A percentile compares a stretch with the other conserved stretches of the same genome.
Evolutionary conservation across 106 monocot genomes (phyloP).

Genomic region (Acorus calamus): DNA sequence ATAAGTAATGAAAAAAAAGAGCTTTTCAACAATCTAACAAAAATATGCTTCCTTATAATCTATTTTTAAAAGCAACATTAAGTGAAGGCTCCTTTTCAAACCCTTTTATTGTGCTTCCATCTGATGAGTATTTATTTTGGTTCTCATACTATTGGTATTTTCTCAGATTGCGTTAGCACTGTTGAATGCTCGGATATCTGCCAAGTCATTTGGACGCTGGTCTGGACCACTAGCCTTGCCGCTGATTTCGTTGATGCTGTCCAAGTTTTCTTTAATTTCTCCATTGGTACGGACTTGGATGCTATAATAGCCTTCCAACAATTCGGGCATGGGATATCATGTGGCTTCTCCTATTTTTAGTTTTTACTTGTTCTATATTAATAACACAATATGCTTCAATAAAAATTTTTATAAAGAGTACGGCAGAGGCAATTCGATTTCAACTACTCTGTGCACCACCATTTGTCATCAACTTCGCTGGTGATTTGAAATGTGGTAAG

Average conservation of each 20-base stretch:
- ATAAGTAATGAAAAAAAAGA: too few relatives aligned
- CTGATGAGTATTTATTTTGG: constrained; percentile 1
- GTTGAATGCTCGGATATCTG: constrained; percentile 86
- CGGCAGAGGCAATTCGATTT: constrained; percentile 64
- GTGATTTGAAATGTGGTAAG: constrained; percentile 91
- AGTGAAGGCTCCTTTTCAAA: too few relatives aligned
- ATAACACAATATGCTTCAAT: too few relatives aligned
- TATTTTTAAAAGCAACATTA: too few relatives aligned
- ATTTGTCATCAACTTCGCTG: constrained; percentile 66
- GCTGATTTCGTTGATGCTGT: constrained; percentile 79
- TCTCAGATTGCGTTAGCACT: constrained; percentile 67
- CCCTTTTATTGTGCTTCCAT: constrained; percentile 1
- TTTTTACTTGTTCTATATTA: constrained; percentile 1
- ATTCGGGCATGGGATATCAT: background rate
- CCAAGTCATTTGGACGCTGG: constrained; percentile 77
- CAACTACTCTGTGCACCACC: constrained; percentile 79
- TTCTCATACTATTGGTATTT: background rate
- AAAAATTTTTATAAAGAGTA: constrained; percentile 42
- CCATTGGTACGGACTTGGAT: constrained; percentile 41
- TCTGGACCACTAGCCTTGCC: constrained; percentile 42
- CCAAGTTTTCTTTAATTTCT: constrained; percentile 71
- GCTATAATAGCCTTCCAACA: background rate
- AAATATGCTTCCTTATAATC: too few relatives aligned
- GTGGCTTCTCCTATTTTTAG: background rate
- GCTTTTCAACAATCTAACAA: too few relatives aligned